Base-by-base conservation (phyloP, 352 stramenopile species). In the Phytophthora sansomeana region DNA sequence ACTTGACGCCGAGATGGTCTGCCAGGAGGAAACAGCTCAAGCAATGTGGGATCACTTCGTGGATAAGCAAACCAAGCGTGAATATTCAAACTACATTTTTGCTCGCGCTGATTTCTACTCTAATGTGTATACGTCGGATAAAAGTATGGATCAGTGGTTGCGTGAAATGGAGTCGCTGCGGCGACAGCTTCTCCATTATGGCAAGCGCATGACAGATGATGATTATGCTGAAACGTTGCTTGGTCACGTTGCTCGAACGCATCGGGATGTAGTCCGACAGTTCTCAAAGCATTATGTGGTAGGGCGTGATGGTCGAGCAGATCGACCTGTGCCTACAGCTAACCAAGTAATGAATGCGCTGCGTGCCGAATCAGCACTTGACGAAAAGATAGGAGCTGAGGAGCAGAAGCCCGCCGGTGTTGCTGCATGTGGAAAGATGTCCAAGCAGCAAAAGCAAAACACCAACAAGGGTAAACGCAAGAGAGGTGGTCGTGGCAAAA, bases 71-170 rank as follows among this genome's bases (percentile, higher is more conserved):
- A 67, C 59, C 2, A 61, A 67, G 32, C 32, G 24, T 3, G 59
- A 61, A 30, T 67, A 67, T 29, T 60, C 32, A 3, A 61, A 67
- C 38, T 61, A 56, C 43, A 58, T 65, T 24, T 52, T 58, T 7
- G 24, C n/a, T 14, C 33, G 42, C 30, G 16, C 32, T 21, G n/a
- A n/a, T n/a, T n/a, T n/a, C n/a, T n/a, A n/a, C n/a, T n/a, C n/a
- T n/a, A n/a, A n/a, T n/a, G n/a, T 51, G 1, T 62, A 46, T 29
- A 52, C 51, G 8, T 44, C 19, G 3, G 35, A 47, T 7, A 63
- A 63, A 32, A 48, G 16, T 24, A 67, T 67, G 30, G 49, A 60
- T 16, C 5, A 8, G 6, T 67, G 48, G 48, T 7, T 55, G 10
- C 21, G 16, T 5, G 48, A 67, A 7, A 67, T 67, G 58, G 49